Conservation (phyloP, 1,284 basidiomycete species). For the Heimioporus punctisporus region DNA sequence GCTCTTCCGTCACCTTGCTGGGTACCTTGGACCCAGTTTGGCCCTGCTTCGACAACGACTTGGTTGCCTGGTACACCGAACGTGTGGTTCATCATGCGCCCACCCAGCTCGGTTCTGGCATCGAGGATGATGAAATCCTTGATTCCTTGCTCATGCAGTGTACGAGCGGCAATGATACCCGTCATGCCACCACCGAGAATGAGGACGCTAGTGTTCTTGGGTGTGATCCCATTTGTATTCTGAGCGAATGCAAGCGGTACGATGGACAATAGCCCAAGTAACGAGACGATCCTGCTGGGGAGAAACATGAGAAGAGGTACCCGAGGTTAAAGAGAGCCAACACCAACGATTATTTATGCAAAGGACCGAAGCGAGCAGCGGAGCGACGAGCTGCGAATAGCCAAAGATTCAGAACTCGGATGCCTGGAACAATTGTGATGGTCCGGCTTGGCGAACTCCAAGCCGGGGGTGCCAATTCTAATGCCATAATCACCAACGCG, state of each 20-base stretch:
- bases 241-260: slow-evolving; percentile 4
- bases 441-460: no score
- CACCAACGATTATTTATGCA: no score
- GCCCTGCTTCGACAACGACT: slow-evolving; percentile 58
- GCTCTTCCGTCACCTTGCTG: slow-evolving; percentile 48
- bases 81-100: slow-evolving; percentile 51
- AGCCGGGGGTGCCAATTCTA: no score
- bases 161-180: slow-evolving; percentile 66
- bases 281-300: no score
- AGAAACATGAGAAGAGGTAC: no score
- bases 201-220: slow-evolving; percentile 39
- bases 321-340: no score
- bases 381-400: no score
- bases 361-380: no score
- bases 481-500: no score
- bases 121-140: slow-evolving; percentile 65
- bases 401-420: no score
- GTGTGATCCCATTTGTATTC: slow-evolving; percentile 2
- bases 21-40: slow-evolving; percentile 77
- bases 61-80: slow-evolving; percentile 43
- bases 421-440: no score
- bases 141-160: slow-evolving; percentile 58
- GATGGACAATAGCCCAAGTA: no score
- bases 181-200: slow-evolving; percentile 68
- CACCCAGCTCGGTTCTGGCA: slow-evolving; percentile 59